Conservation (phyloP, 2,329 filamentous ascomycete species). For the Botrytis byssoidea region DNA sequence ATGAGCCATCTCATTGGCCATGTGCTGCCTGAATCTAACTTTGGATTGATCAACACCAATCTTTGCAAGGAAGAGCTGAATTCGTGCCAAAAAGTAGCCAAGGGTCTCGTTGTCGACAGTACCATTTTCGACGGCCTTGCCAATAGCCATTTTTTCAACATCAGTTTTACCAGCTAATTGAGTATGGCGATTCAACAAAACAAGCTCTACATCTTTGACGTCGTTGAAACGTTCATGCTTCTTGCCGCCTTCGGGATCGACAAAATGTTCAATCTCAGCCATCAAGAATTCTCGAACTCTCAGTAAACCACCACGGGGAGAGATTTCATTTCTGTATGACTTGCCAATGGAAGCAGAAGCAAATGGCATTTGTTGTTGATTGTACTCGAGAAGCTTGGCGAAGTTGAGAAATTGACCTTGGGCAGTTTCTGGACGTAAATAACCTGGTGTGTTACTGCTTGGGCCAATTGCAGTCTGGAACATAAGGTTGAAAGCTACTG, state of each 20-base stretch:
- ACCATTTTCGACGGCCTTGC: conserved; percentile 77
- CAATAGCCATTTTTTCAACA: conserved; percentile 71
- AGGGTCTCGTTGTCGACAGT: conserved; percentile 96
- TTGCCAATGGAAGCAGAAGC: conserved; percentile 96
- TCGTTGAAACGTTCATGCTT: conserved; percentile 87
- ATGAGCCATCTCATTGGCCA: conserved; percentile 87
- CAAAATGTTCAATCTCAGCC: conserved; percentile 98
- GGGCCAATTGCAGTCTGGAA: conserved; percentile 95
- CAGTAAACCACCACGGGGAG: conserved; percentile 83
- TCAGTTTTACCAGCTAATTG: conserved; percentile 84
- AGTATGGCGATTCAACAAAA: conserved; percentile 78
- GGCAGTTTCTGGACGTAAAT: conserved; percentile 89
- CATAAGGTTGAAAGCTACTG: conserved; percentile 97
- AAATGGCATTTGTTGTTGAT: conserved; percentile 93
- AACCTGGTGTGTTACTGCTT: conserved; percentile 81
- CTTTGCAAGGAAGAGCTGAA: conserved; percentile 84
- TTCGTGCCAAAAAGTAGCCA: conserved; percentile 94
- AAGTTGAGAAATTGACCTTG: conserved; percentile 99
- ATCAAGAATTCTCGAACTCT: conserved; percentile 97
- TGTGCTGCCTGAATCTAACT: conserved; percentile 95
- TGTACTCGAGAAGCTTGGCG: conserved; percentile 92
- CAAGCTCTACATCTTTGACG: conserved; percentile 78
- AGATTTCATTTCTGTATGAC: conserved; percentile 98
- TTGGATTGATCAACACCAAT: conserved; percentile 86
- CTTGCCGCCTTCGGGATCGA: conserved; percentile 92